phyloP scores from a whole-genome alignment of 371 early-diverging fungal genomes.

The Mucor racemosus region DNA sequence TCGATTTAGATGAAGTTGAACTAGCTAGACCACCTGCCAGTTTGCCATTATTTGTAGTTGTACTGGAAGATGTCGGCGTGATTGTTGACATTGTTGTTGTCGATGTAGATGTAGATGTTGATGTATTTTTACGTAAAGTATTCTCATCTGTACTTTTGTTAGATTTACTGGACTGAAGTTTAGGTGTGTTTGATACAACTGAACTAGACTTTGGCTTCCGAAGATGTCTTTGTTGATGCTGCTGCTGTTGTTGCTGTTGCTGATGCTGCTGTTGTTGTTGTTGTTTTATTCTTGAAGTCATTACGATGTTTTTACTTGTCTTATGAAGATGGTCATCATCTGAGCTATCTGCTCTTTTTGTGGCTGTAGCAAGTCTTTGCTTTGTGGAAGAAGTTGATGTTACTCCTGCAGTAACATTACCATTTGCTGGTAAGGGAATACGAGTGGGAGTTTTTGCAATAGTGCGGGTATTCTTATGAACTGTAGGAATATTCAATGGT shows the following conservation, averaged over 20 bases:
- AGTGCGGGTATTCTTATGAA: conserved; percentile 13
- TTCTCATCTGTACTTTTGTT: conserved; percentile 29
- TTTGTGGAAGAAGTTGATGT: not conserved
- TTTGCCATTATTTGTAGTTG: not conserved
- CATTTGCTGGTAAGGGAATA: conserved; percentile 28
- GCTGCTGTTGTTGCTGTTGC: not conserved
- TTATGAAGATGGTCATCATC: conserved; percentile 12
- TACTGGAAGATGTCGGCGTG: conserved; percentile 1
- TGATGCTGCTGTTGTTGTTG: conserved; percentile 2
- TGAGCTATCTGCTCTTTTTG: conserved; percentile 8
- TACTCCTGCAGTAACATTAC: not conserved
- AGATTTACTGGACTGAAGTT: conserved; percentile 16
- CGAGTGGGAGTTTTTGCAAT: conserved; percentile 34
- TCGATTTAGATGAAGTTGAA: conserved; percentile 4
- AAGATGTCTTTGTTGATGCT: not conserved
- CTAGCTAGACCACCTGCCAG: conserved; percentile 9
- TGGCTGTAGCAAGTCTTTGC: not conserved
- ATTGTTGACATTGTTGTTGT: conserved; percentile 1
- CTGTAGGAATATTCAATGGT: conserved; percentile 31
- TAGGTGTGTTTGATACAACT: conserved; percentile 8
- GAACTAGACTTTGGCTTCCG: conserved; percentile 28
- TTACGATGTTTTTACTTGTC: not conserved
- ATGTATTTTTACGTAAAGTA: conserved; percentile 7
- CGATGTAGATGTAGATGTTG: conserved; percentile 3
- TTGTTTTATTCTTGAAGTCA: conserved; percentile 3